Evolutionary conservation across 1,284 basidiomycete species (phyloP), one percentile per base, ranked within the genome.

Genomic region (Rhodotorula sp.): DNA sequence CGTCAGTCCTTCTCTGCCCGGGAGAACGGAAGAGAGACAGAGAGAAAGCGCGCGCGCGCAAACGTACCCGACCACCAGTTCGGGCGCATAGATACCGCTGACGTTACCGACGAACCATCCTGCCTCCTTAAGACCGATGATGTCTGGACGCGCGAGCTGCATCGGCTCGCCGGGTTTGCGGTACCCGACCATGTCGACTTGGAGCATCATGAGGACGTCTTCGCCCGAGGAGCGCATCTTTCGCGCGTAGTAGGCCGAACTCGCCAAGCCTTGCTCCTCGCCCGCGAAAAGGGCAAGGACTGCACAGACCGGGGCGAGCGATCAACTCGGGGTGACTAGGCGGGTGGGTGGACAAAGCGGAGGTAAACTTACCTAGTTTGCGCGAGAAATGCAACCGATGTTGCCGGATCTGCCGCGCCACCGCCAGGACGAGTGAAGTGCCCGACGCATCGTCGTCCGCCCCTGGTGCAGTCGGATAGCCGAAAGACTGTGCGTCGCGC

Each of bases 81-180:
- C 62, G 18, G 62, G 62, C 21, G 43, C 43, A n/a, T 63, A 63
- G 18, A 79, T 61, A 26, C 76, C 72, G 16, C 78, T 78, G 15
- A 81, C 31, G 31, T 72, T 70, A 19, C 77, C 77, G 7, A 81
- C 67, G 50, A 77, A 69, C 43, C 64, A 66, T 0, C 75, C 76
- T 0, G 79, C 80, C 34, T 72, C 69, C 1, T 59, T 58, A 19
- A 80, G 77, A 1, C 77, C 75, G 52, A 80, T 74, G 54, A 72
- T 66, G 64, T 81, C 79, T 5, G 81, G 81, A 26, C 79, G 75
- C 3, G 80, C 80, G 47, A 81, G 58, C 61, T 81, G 81, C 54
- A 78, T 63, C 3, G 78, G 76, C 64, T 81, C 81, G 21, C 76
- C 77, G 2, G 71, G 67, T 5, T 72, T 68, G 23, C 76, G 74